Base-by-base conservation (phyloP, 345 rosid species). In the Sapria himalayana region DNA sequence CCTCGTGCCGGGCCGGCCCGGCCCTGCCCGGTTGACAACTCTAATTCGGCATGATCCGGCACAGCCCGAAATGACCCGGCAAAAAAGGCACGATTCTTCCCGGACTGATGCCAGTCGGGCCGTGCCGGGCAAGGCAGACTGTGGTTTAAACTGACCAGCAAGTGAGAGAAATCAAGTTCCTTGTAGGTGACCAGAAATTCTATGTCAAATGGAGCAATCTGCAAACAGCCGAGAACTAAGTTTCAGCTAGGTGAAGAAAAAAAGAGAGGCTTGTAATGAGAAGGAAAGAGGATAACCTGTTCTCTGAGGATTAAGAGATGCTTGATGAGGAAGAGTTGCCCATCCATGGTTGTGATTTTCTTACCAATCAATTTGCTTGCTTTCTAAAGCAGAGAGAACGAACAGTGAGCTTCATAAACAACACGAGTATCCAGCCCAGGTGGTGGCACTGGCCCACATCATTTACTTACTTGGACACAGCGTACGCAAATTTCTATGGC, bases 171-270 rank as follows among this genome's bases (percentile, higher is more conserved):
- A 64, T 89, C 98, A 33, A 89, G 93, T 57, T 86, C 98, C 74
- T 89, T 89, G 74, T 89, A 69, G 18, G 91, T 82, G 51, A 78
- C 91, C 3, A 81, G 76, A 61, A 89, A 89, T 51, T 89, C 98
- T 49, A 89, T 82, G 63, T 82, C 98, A 61, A 86, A 86, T 49
- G 91, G 93, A 4, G 93, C 85, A 59, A 89, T 81, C 98, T 89
- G 76, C 39, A 56, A 51, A n/a, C n/a, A n/a, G n/a, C n/a, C n/a
- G n/a, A n/a, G 25, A 40, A 6, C 29, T 44, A 48, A 33, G 54
- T 13, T 34, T 36, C 19, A 31, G 20, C 20, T 23, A 34, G 19
- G 60, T 56, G 22, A 24, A 19, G 19, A 29, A 32, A 43, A 19
- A 56, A 25, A 22, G 20, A 22, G 25, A 22, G 19, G 25, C 22